Evolutionary conservation across 495 filamentous ascomycete species (phyloP), one percentile per base, ranked within the genome.

Genomic region (Bathelium albidoporum): DNA sequence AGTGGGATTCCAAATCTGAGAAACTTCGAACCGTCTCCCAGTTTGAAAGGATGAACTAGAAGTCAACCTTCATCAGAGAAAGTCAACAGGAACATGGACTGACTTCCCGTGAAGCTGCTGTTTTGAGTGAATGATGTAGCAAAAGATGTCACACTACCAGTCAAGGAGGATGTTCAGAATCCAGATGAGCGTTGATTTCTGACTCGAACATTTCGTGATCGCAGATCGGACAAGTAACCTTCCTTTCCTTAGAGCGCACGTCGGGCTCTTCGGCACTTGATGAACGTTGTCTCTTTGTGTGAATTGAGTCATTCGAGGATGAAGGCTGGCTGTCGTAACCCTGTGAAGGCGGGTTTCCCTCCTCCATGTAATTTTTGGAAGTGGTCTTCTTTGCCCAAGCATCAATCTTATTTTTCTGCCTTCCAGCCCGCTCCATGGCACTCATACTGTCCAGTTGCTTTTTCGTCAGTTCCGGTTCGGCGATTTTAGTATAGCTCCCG

Each of bases 401-500:
- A 64, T 75, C 70, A 36, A 75, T 61, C 63, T 73, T 75, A 52
- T 73, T 75, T 65, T 70, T 75, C 64, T 75, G 73, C 65, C 61
- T 61, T 14, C 73, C 73, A 1, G 73, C 71, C 45, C 70, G 68
- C 55, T 72, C 65, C 62, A 69, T 69, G 59, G 60, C 67, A 58
- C 67, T 71, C 65, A 72, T 24, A 18, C 59, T 68, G 39, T 66
- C 63, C 2, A 61, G 32, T 59, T 72, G 72, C 64, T 68, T 64
- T 62, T 72, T 73, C 31, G 68, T 74, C 26, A 65, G 39, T 55
- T 69, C 68, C 9, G 72, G 71, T 61, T 73, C 73, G 20, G 70
- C 60, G 31, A 73, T 69, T 59, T 75, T 75, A 1, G 59, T 69
- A 49, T 69, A 75, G 12, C 60, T 68, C 26, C 73, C 73, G 29